These are phyloP conservation scores for Didymosphaeria variabile DNA, from an alignment of 2,329 filamentous ascomycete genomes.

Conservation along the genomic window DNA sequence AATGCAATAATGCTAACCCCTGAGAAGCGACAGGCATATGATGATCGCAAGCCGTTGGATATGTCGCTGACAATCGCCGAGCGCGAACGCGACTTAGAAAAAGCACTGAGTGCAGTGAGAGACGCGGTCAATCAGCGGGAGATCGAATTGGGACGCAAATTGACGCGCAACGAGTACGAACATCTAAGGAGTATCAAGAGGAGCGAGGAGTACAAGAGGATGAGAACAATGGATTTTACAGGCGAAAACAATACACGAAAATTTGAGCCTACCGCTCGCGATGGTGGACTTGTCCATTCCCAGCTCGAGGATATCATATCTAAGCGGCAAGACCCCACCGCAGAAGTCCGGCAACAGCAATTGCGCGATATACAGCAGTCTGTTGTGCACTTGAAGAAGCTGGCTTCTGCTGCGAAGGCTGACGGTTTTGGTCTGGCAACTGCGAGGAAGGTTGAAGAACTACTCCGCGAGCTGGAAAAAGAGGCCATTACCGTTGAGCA, in stretches of 20 bases:
- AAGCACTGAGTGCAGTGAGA: not conserved
- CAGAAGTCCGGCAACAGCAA: constrained; percentile 7
- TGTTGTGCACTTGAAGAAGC: constrained; percentile 15
- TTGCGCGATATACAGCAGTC: constrained; percentile 17
- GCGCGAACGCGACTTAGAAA: not conserved
- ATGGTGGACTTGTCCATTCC: not conserved
- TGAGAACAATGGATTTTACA: not conserved
- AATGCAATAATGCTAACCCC: no score
- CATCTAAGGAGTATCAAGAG: not conserved
- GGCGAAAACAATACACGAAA: not conserved
- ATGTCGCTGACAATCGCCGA: not conserved
- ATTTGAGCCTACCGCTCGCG: not conserved
- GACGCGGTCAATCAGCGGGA: not conserved
- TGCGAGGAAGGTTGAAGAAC: not conserved
- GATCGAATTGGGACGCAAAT: not conserved
- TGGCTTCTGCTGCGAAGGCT: not conserved
- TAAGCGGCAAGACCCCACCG: not conserved
- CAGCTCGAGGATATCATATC: not conserved
- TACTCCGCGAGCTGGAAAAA: constrained; percentile 4
- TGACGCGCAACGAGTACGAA: not conserved
- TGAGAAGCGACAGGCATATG: no score
- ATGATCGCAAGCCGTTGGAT: no score
- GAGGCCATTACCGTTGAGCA: not conserved
- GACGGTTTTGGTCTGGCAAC: not conserved
- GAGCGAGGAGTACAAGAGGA: not conserved